Conservation (phyloP, 192 early-diverging fungal genomes). For the Mortierella claussenii region DNA sequence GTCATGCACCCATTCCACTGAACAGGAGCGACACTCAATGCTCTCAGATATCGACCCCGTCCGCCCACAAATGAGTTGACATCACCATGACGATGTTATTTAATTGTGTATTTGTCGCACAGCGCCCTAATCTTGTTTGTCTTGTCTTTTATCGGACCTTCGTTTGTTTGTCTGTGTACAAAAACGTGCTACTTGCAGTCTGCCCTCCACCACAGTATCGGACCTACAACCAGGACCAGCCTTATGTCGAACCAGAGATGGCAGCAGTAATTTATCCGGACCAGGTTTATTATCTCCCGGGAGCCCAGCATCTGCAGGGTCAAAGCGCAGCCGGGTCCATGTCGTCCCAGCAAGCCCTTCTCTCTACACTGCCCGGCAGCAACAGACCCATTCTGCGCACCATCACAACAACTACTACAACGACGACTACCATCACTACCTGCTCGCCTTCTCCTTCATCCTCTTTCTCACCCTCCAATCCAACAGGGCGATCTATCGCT, state of each 20-base stretch:
- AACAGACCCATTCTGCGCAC: not conserved
- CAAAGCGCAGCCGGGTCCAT: not conserved
- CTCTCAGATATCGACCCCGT: too few relatives aligned
- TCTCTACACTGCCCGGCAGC: not conserved
- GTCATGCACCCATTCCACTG: too few relatives aligned
- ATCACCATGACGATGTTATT: constrained; percentile 16
- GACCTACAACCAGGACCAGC: constrained; percentile 7
- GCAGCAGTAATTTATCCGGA: constrained; percentile 13
- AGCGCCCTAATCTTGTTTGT: too few relatives aligned
- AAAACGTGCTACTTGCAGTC: not conserved
- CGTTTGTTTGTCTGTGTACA: not conserved
- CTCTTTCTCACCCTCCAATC: constrained; percentile 3
- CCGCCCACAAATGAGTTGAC: too few relatives aligned
- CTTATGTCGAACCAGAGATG: constrained; percentile 19
- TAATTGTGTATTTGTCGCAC: too few relatives aligned
- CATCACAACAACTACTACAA: constrained; percentile 18
- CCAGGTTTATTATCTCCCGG: constrained; percentile 1
- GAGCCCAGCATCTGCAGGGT: not conserved
- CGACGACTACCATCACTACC: constrained; percentile 4
- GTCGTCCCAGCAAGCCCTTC: constrained; percentile 14
- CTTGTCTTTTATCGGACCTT: not conserved
- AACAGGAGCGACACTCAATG: too few relatives aligned
- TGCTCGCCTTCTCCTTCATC: not conserved
- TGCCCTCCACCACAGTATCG: constrained; percentile 39
- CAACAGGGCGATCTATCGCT: not conserved